Evolutionary conservation across 768 basidiomycete genomes (phyloP), one percentile per base, ranked within the genome.

Genomic region (Naematelia aurantialba): DNA sequence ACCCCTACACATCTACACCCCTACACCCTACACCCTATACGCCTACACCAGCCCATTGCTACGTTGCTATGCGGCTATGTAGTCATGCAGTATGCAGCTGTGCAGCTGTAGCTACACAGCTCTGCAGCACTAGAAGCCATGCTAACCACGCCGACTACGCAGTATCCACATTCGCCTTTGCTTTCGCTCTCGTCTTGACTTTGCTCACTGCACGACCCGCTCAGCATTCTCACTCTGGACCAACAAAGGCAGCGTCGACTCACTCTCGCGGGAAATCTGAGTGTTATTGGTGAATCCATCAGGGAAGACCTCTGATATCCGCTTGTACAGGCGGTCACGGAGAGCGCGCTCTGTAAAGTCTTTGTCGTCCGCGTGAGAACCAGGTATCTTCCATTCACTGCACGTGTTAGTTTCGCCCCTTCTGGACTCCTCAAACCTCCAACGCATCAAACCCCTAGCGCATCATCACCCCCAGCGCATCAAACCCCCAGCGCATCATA

Each of bases 241-340:
- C 17, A 30, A 5, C 10, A 52, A 30, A 27, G 29, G 5, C 24
- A 19, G 49, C 19, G 3, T 12, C 13, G 25, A 72, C 74, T 73
- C 59, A 76, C 74, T 67, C 59, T 76, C 68, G 47, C 72, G 49
- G 10, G 72, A 73, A 3, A 76, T 55, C 0, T 55, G 39, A 2
- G 31, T 56, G 14, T 49, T 66, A 3, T 50, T 55, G 63, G 64
- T 66, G 48, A 49, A 73, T 12, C 72, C 74, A 14, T 70, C 68
- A 4, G 74, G 74, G 68, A 73, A 76, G 45, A 30, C 25, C 10
- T 34, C 34, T 27, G 31, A 52, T 14, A 27, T 10, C 5, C 11
- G 53, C 48, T 25, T 21, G 19, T 44, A 48, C 24, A 22, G n/a
- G 5, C 24, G n/a, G 53, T 24, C 13, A 52, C 8, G 17, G 14